These are phyloP conservation scores for Gamsiella multidivaricata DNA, from an alignment of 192 early-diverging fungal genomes.

Conservation along the genomic window DNA sequence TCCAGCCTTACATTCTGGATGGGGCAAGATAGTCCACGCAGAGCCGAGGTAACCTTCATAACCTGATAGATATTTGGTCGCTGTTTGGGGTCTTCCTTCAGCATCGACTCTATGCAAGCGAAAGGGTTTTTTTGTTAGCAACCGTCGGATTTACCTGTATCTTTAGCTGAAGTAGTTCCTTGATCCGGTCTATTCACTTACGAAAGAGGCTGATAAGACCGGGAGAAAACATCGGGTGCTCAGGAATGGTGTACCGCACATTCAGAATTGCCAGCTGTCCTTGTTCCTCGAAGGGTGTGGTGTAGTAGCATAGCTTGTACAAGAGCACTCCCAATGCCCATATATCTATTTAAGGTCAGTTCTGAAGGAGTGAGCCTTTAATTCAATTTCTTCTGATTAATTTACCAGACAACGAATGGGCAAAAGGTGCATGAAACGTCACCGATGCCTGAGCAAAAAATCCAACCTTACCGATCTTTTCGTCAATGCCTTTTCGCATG, in stretches of 20 bases:
- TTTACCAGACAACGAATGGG: constrained; percentile 38
- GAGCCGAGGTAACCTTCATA: constrained; percentile 68
- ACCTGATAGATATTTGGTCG: constrained; percentile 88
- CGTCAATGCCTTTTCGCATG: constrained; percentile 80
- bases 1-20: constrained; percentile 67
- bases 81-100: constrained; percentile 78
- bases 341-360: constrained; percentile 50
- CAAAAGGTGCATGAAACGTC: constrained; percentile 55
- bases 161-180: neutral
- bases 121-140: neutral
- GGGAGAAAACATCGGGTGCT: constrained; percentile 72
- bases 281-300: constrained; percentile 94
- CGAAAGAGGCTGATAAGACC: constrained; percentile 67
- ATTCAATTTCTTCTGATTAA: no score
- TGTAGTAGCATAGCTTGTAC: constrained; percentile 96
- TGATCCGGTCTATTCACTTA: constrained; percentile 32
- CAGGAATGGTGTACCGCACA: constrained; percentile 83
- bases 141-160: neutral
- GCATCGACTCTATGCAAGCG: constrained; percentile 64
- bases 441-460: neutral
- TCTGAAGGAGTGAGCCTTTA: constrained; percentile 6
- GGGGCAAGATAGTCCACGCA: constrained; percentile 72
- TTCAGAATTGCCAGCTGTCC: constrained; percentile 91
- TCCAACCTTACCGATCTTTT: constrained; percentile 79
- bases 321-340: constrained; percentile 94